Evolutionary conservation across 257 asterid species (phyloP), one percentile per base, ranked within the genome.

Genomic region (Scutellaria galericulata): DNA sequence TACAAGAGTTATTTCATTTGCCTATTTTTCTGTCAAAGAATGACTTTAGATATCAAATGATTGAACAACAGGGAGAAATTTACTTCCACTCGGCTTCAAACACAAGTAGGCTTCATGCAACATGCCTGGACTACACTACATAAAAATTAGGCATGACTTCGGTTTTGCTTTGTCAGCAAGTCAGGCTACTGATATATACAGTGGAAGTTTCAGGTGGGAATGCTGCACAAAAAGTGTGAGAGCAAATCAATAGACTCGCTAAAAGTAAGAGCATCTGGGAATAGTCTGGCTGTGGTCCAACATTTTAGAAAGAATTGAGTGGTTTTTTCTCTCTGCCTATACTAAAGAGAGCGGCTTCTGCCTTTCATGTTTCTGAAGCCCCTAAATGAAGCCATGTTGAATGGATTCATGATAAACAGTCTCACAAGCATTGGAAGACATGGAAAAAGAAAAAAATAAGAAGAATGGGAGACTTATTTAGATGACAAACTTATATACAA

Each of bases 41-140:
- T 37, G 50, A 14, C 66, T 60, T 40, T 3, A 37, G 50, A n/a
- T 60, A 60, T 37, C 55, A 58, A 58, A 35, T 58, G 64, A 35
- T 58, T 58, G 46, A 58, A 35, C 46, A 58, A 13, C 7, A 6
- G 61, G 22, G 22, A n/a, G n/a, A 24, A 39, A n/a, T 60, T 39
- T 7, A 60, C 50, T 37, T 60, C n/a, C 5, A 3, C 8, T 58
- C 45, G 13, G 46, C 64, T 35, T 35, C n/a, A 9, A 58, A 11
- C 50, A 39, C 15, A 60, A 13, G 10, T 39, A 60, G 48, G 48
- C 1, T 37, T n/a, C n/a, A 53, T 53, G 15, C 59, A 1, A 6
- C 18, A 53, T 53, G 35, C 37, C 13, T 53, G 18, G 37, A 53
- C 13, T 15, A 53, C 56, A 51, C 56, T n/a, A n/a, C 59, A 18